phyloP scores from a whole-genome alignment of 495 filamentous ascomycete genomes.

The Choiromyces venosus region DNA sequence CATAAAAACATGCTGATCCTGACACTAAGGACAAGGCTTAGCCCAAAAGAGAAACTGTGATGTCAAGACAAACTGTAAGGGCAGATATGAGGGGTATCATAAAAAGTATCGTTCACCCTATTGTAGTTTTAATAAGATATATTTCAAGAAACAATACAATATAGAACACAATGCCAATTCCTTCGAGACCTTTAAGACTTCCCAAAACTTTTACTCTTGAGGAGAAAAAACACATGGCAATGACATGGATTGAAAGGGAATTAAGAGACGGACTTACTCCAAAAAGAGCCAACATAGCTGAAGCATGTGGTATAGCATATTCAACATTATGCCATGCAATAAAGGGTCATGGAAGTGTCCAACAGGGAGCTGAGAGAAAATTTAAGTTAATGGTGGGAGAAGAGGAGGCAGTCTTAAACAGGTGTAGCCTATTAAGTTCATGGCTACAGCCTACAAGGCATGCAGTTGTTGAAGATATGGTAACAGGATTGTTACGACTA shows the following conservation, averaged over 20 bases:
- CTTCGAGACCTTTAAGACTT: neutral
- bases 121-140: too few species aligned
- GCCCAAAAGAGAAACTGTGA: too few species aligned
- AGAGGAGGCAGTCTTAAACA: neutral
- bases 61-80: too few species aligned
- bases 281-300: neutral
- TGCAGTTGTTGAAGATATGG: constrained; percentile 9
- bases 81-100: too few species aligned
- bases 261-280: neutral
- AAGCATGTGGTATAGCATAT: constrained; percentile 9
- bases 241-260: constrained; percentile 7
- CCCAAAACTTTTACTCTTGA: neutral
- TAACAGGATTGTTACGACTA: neutral
- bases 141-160: too few species aligned
- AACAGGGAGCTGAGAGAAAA: neutral
- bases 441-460: constrained; percentile 4
- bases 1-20: too few species aligned
- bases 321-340: neutral
- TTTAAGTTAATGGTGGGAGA: neutral
- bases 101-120: too few species aligned
- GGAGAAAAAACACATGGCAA: too few species aligned
- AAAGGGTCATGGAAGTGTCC: neutral
- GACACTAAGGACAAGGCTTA: too few species aligned
- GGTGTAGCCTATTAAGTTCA: neutral
- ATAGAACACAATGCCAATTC: too few species aligned